These are phyloP conservation scores for Cryphonectria naterciae DNA, from an alignment of 2,329 filamentous ascomycete genomes.

Conservation along the genomic window DNA sequence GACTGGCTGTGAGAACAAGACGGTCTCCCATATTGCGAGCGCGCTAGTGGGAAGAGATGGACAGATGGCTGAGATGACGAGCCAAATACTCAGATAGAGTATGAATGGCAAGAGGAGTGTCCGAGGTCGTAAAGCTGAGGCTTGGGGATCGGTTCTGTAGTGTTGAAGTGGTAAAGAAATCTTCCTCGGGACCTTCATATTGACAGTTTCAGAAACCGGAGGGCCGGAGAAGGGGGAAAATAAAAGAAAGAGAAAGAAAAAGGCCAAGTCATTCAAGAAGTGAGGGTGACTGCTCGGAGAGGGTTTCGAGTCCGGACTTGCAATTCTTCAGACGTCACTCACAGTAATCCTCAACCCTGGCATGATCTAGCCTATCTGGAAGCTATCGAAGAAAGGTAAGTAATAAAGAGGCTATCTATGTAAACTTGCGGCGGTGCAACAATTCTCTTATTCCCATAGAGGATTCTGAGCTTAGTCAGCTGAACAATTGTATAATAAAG, in stretches of 20 bases:
- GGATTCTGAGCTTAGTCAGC: background rate
- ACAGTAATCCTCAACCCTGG: too few relatives aligned
- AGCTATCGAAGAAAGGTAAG: too few relatives aligned
- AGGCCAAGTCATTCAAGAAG: too few relatives aligned
- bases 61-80: background rate
- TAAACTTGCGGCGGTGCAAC: background rate
- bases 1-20: background rate
- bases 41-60: background rate
- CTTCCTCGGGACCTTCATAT: background rate
- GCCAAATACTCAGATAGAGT: conserved; percentile 7
- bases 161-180: background rate
- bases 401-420: background rate
- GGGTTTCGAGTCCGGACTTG: background rate
- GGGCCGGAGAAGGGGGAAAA: too few relatives aligned
- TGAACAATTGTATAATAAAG: background rate
- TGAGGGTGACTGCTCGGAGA: background rate
- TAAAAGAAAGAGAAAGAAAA: too few relatives aligned
- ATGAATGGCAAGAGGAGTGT: background rate
- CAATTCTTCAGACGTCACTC: too few relatives aligned
- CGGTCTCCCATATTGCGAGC: background rate
- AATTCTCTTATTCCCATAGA: background rate
- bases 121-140: background rate
- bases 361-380: too few relatives aligned
- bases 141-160: background rate
- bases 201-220: too few relatives aligned